A percentile compares a stretch with the other conserved stretches of the same genome.
Evolutionary conservation across 495 filamentous ascomycete genomes (phyloP).

Genomic region (Cetradonia linearis): DNA sequence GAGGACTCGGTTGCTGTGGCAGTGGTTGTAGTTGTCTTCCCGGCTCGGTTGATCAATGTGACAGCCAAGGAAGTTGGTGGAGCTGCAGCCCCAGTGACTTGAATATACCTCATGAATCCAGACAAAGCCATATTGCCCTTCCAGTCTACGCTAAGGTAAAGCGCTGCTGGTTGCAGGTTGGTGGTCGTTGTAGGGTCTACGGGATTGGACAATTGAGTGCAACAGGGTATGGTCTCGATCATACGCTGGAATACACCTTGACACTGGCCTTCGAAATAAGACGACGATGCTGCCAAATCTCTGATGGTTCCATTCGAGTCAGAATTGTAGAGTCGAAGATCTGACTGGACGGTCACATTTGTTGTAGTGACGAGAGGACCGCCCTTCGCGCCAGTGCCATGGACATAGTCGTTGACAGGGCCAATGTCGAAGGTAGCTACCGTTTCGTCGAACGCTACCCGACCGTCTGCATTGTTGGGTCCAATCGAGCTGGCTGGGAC

Average conservation of each 20-base stretch:
- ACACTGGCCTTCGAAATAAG: conserved; percentile 40
- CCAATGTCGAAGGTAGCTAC: conserved; percentile 44
- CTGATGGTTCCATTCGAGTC: conserved; percentile 48
- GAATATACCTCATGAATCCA: conserved; percentile 21
- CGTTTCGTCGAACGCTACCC: conserved; percentile 33
- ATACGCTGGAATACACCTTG: conserved; percentile 44
- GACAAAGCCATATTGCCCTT: conserved; percentile 20
- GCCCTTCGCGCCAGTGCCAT: conserved; percentile 31
- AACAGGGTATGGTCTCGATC: conserved; percentile 49
- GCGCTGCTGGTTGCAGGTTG: conserved; percentile 17
- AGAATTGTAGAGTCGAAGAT: conserved; percentile 46
- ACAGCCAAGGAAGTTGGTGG: conserved; percentile 19
- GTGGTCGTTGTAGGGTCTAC: conserved; percentile 35
- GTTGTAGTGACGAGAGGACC: conserved; percentile 35
- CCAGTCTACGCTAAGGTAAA: conserved; percentile 20
- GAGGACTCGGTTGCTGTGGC: conserved; percentile 16
- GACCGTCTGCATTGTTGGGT: conserved; percentile 35
- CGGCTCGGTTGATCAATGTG: conserved; percentile 16
- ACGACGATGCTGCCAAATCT: conserved; percentile 32
- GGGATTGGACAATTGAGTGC: conserved; percentile 40
- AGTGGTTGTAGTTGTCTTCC: conserved; percentile 14
- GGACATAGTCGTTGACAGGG: conserved; percentile 46
- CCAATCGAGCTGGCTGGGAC: conserved; percentile 36
- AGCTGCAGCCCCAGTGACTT: conserved; percentile 17
- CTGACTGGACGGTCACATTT: conserved; percentile 41